Base-by-base conservation (phyloP, 1,284 basidiomycete genomes). In the Fereydounia khargensis region DNA sequence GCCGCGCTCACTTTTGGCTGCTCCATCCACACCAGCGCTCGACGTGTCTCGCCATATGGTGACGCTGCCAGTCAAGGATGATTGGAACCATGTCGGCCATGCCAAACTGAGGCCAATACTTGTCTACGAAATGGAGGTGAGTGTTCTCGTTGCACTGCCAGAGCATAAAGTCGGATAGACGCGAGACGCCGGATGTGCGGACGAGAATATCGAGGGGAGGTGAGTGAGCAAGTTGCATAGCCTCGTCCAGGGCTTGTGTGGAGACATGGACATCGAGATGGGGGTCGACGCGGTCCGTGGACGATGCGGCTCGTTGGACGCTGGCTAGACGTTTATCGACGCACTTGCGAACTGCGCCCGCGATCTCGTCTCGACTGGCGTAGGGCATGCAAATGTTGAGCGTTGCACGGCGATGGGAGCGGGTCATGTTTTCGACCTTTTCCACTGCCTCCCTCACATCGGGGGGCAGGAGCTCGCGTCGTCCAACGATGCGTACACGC, bases 381-480 rank as follows among this genome's bases (percentile, higher is more conserved):
- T 98, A 99, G 0, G 95, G 88, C 80, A 94, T 91, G 78, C 90
- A 94, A 11, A 99, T 80, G 68, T 99, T 98, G 34, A 99, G 80
- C 25, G 92, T 86, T 1, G 89, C 86, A 30, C 90, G 94, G 19
- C 80, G 79, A 65, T 98, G 88, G 40, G 85, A 76, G 38, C 81
- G 79, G 1, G 95, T 97, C 79, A 91, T 79, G 3, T 79, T 78
- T 74, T 96, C 91, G 23, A 91, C 90, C 65, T 84, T 82, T 20
- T 78, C 76, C 0, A 89, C 82, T 1, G 88, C 87, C 8, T 78
- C 79, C 57, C 84, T 85, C 2, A 98, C 89, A 32, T 83, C 80
- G 13, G 79, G 78, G 0, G 91, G 91, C 0, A 98, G 80, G n/a
- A 96, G 79, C 18, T 85, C 82, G 23, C 78, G 83, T 40, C 84